These are phyloP conservation scores for Solanum etuberosum DNA, from an alignment of 257 asterid species.

Conservation along the genomic window DNA sequence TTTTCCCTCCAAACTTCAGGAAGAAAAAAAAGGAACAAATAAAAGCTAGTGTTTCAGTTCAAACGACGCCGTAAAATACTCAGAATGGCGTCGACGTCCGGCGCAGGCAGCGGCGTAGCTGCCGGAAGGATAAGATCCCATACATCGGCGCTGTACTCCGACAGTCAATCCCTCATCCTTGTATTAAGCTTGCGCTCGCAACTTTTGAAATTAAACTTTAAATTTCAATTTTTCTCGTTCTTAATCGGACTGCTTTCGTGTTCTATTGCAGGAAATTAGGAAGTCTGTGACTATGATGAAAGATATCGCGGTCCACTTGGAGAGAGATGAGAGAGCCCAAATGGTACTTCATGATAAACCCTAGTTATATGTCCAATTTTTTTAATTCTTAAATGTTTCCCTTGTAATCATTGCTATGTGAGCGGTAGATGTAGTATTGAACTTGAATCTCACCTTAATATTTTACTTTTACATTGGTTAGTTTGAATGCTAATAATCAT, in stretches of 20 bases:
- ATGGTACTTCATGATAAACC: conserved; percentile 40
- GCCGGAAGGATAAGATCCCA: conserved; percentile 48
- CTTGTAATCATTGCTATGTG: neutral
- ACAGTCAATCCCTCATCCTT: conserved; percentile 50
- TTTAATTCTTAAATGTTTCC: neutral
- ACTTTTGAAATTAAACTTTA: neutral
- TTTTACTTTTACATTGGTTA: neutral
- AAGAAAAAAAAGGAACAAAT: neutral
- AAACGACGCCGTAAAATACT: neutral
- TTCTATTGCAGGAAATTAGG: conserved; percentile 58
- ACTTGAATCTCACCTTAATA: neutral
- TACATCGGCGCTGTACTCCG: conserved; percentile 41
- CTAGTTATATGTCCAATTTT: conserved; percentile 7
- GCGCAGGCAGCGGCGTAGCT: conserved; percentile 34
- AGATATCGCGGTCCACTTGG: conserved; percentile 65
- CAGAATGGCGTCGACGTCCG: conserved; percentile 80
- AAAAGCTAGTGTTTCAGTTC: neutral
- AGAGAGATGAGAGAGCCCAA: conserved; percentile 49
- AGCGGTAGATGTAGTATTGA: neutral
- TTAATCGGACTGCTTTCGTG: neutral
- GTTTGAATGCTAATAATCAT: neutral
- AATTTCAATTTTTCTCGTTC: neutral
- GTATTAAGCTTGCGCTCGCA: conserved; percentile 21
- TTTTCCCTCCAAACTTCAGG: conserved; percentile 4
- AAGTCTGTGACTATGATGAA: conserved; percentile 48